phyloP scores from a whole-genome alignment of 768 basidiomycete species.

The Porpolomopsis calyptriformis region DNA sequence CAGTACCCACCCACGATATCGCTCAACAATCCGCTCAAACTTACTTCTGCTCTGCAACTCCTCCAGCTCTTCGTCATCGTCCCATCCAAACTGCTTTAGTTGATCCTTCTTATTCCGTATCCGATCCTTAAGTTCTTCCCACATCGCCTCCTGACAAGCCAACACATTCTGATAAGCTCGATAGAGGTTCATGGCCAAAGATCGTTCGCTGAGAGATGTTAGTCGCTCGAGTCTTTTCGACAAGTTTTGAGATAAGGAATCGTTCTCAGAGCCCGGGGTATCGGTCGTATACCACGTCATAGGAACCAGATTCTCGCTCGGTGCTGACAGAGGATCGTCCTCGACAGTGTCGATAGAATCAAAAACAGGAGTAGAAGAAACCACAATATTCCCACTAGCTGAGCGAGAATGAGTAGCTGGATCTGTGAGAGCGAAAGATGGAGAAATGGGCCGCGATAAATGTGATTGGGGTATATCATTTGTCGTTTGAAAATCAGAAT shows the following conservation, averaged over 20 bases:
- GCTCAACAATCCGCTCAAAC: constrained; percentile 49
- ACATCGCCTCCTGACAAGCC: constrained; percentile 66
- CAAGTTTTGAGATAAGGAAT: constrained; percentile 26
- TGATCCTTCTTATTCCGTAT: constrained; percentile 46
- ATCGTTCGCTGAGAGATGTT: constrained; percentile 41
- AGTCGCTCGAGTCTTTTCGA: constrained; percentile 33
- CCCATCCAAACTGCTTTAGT: constrained; percentile 55
- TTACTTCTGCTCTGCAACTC: constrained; percentile 45
- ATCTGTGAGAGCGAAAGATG: neutral
- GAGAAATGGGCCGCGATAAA: neutral
- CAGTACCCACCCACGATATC: constrained; percentile 40
- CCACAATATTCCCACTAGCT: no score
- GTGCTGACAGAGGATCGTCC: constrained; percentile 10
- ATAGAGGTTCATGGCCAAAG: constrained; percentile 63
- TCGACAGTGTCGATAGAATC: constrained; percentile 8
- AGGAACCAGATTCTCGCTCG: constrained; percentile 15
- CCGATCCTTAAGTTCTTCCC: constrained; percentile 59
- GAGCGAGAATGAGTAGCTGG: neutral
- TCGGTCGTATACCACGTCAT: constrained; percentile 36
- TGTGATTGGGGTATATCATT: no score
- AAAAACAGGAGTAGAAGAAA: constrained; percentile 11
- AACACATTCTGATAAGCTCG: constrained; percentile 50
- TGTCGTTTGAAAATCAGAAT: no score
- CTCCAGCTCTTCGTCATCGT: constrained; percentile 52
- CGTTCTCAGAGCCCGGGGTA: constrained; percentile 28